Conservation (phyloP, 2,329 filamentous ascomycete genomes). For the Fusarium tuaranense region DNA sequence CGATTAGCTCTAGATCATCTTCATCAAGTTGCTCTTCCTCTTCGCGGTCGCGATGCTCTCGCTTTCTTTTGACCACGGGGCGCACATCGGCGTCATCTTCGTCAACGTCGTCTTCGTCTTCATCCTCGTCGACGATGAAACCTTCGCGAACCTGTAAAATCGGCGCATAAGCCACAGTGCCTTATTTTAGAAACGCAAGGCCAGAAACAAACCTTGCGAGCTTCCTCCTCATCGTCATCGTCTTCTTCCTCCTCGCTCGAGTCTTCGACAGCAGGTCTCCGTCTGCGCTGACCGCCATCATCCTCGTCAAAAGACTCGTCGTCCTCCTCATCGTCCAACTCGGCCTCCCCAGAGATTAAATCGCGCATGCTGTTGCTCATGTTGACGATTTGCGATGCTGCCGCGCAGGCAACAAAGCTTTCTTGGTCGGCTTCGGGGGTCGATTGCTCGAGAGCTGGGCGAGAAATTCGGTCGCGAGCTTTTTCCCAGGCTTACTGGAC, state of each 20-base stretch:
- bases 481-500: neutral
- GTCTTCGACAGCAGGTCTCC: slow-evolving; percentile 70
- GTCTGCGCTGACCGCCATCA: slow-evolving; percentile 68
- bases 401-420: slow-evolving; percentile 43
- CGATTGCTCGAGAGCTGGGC: slow-evolving; percentile 10
- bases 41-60: slow-evolving; percentile 79
- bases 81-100: slow-evolving; percentile 65
- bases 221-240: slow-evolving; percentile 90
- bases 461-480: neutral
- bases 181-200: neutral
- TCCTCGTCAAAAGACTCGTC: slow-evolving; percentile 87
- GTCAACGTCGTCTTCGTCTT: slow-evolving; percentile 78
- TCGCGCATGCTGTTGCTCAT: slow-evolving; percentile 77
- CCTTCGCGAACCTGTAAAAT: slow-evolving; percentile 82
- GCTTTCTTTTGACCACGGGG: slow-evolving; percentile 76
- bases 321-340: slow-evolving; percentile 87
- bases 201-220: slow-evolving; percentile 70
- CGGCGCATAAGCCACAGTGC: slow-evolving; percentile 25
- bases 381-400: slow-evolving; percentile 49
- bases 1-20: slow-evolving; percentile 95
- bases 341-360: slow-evolving; percentile 86
- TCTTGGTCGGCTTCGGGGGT: slow-evolving; percentile 24
- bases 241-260: slow-evolving; percentile 94
- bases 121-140: slow-evolving; percentile 95
- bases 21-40: slow-evolving; percentile 93